Percentiles rank a stretch among this genome's conserved stretches.
Evolutionary conservation across 768 basidiomycete genomes (phyloP).

Genomic region (Russula foetens): DNA sequence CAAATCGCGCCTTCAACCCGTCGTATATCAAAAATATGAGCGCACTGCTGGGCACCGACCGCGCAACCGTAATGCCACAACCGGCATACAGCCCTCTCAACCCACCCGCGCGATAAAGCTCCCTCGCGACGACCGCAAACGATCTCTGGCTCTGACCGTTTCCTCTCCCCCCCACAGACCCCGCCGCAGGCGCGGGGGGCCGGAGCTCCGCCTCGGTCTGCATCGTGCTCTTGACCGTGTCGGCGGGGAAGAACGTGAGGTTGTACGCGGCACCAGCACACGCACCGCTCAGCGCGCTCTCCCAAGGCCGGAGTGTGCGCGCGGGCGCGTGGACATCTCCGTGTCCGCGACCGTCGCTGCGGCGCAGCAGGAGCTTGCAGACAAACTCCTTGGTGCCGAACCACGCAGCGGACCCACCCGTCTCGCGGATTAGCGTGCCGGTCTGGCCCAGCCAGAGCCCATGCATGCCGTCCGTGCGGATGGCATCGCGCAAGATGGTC

Average conservation of each 20-base stretch:
- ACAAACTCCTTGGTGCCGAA: constrained; percentile 82
- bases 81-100: constrained; percentile 85
- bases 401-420: constrained; percentile 87
- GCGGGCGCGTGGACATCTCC: constrained; percentile 1
- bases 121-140: constrained; percentile 44
- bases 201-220: constrained; percentile 90
- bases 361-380: constrained; percentile 45
- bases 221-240: constrained; percentile 89
- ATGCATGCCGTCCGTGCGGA: constrained; percentile 60
- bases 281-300: constrained; percentile 82
- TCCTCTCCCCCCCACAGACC: background rate
- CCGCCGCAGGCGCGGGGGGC: constrained; percentile 38
- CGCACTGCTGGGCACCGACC: constrained; percentile 83
- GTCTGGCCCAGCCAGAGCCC: constrained; percentile 98
- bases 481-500: constrained; percentile 50
- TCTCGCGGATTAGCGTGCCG: constrained; percentile 88
- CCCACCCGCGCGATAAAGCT: constrained; percentile 71
- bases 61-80: constrained; percentile 81
- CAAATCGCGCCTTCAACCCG: constrained; percentile 51
- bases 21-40: constrained; percentile 93
- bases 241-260: constrained; percentile 88
- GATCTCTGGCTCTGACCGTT: constrained; percentile 33
- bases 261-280: constrained; percentile 82
- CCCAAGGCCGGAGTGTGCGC: constrained; percentile 43
- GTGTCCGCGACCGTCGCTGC: too few relatives aligned